Evolutionary conservation across 441 rosid species (phyloP).

Genomic region (Adansonia rubrostipa): DNA sequence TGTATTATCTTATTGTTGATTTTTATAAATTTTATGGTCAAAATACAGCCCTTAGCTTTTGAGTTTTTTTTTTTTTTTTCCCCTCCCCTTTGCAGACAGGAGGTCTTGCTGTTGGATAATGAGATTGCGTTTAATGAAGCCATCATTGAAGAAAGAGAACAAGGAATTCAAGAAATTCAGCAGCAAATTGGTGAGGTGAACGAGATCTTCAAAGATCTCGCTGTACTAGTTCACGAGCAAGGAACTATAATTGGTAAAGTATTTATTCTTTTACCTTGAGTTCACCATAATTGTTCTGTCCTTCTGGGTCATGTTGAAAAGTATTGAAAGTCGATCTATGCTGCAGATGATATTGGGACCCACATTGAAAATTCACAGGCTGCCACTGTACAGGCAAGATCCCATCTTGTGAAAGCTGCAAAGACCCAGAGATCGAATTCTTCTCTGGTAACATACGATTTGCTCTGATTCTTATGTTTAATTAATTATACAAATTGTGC

Average conservation of each 20-base stretch:
- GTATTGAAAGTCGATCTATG: neutral
- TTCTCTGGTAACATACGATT: slow-evolving; percentile 63
- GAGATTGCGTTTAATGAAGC: slow-evolving; percentile 91
- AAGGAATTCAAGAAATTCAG: slow-evolving; percentile 89
- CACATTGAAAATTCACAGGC: slow-evolving; percentile 64
- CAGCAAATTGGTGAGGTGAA: slow-evolving; percentile 92
- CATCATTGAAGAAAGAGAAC: slow-evolving; percentile 89
- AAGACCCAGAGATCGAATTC: slow-evolving; percentile 79
- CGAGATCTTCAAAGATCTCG: slow-evolving; percentile 88
- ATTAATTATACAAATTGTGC: neutral
- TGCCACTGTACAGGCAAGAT: slow-evolving; percentile 61
- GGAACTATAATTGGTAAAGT: slow-evolving; percentile 77
- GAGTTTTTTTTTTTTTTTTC: slow-evolving; percentile 18
- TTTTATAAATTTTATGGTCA: neutral
- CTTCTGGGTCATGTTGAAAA: neutral
- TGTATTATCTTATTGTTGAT: neutral
- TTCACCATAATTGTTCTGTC: slow-evolving; percentile 7
- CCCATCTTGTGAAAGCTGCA: slow-evolving; percentile 70
- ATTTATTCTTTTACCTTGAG: slow-evolving; percentile 16
- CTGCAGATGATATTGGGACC: slow-evolving; percentile 70
- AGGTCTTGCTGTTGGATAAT: slow-evolving; percentile 77
- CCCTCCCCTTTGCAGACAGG: slow-evolving; percentile 58
- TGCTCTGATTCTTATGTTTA: neutral
- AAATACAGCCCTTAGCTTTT: slow-evolving; percentile 17
- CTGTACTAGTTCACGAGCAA: slow-evolving; percentile 88